Percentiles rank a stretch among this genome's conserved stretches.
These are phyloP conservation scores for Meyerozyma athensensis DNA, from an alignment of 1,139 yeast species.

Conservation along the genomic window DNA sequence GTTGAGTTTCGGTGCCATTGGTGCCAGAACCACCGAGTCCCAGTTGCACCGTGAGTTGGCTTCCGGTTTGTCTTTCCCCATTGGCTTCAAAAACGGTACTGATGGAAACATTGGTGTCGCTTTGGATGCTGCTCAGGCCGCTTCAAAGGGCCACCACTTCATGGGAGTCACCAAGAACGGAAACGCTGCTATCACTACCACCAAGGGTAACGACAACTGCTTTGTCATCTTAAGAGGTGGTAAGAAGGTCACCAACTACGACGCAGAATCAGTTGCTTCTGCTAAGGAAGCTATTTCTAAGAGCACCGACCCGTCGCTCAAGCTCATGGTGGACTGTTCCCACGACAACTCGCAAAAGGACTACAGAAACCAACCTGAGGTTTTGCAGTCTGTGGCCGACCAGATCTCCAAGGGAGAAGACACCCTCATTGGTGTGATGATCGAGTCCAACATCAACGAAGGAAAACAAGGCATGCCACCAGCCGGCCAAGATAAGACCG, in stretches of 20 bases:
- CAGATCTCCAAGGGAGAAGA: conserved; percentile 81
- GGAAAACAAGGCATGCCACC: conserved; percentile 85
- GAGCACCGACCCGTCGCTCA: conserved; percentile 40
- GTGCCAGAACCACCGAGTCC: conserved; percentile 98
- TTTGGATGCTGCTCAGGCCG: conserved; percentile 89
- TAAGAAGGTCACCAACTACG: conserved; percentile 89
- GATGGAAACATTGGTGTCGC: conserved; percentile 95
- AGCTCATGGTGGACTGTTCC: conserved; percentile 91
- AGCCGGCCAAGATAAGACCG: conserved; percentile 49
- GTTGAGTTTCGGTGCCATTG: conserved; percentile 93
- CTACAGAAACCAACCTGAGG: conserved; percentile 91
- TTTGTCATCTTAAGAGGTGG: conserved; percentile 95
- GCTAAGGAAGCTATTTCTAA: conserved; percentile 55
- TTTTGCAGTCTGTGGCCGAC: conserved; percentile 69
- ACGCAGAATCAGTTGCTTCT: conserved; percentile 66
- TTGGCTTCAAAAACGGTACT: conserved; percentile 97
- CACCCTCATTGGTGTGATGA: conserved; percentile 87
- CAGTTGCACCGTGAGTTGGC: conserved; percentile 97
- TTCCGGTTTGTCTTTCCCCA: conserved; percentile 94
- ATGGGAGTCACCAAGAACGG: conserved; percentile 97
- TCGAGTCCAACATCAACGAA: conserved; percentile 87
- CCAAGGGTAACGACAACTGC: conserved; percentile 88
- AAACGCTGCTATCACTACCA: conserved; percentile 90
- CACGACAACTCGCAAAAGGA: conserved; percentile 96
- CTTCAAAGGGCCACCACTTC: conserved; percentile 90